These are phyloP conservation scores for Neoboletus subvelutipes DNA, from an alignment of 768 basidiomycete species.

Conservation along the genomic window DNA sequence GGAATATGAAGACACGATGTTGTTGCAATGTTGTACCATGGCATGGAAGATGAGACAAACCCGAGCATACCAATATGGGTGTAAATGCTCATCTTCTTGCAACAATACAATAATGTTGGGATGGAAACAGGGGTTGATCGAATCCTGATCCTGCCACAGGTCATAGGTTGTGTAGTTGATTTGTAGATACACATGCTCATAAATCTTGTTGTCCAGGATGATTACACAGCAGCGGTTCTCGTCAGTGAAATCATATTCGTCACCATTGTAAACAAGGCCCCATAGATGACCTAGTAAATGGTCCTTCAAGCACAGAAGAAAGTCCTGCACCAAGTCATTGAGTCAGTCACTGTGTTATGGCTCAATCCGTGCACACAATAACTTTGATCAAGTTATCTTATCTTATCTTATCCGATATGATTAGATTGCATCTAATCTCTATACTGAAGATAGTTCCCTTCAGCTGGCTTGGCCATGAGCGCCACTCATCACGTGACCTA, in stretches of 20 bases:
- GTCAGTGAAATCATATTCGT: slow-evolving; percentile 24
- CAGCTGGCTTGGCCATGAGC: too few relatives aligned
- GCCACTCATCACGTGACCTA: too few relatives aligned
- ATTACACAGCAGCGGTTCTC: slow-evolving; percentile 23
- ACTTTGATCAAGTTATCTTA: too few relatives aligned
- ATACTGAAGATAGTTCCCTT: too few relatives aligned
- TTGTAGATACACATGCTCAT: slow-evolving; percentile 16
- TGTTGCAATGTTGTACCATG: not conserved
- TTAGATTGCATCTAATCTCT: too few relatives aligned
- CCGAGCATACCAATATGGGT: slow-evolving; percentile 40
- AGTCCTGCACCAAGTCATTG: not conserved
- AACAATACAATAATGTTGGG: slow-evolving; percentile 38
- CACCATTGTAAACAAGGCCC: slow-evolving; percentile 11
- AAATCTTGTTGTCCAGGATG: slow-evolving; percentile 22
- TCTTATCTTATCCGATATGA: too few relatives aligned
- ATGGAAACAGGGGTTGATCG: slow-evolving; percentile 34
- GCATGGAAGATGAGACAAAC: slow-evolving; percentile 14
- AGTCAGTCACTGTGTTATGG: too few relatives aligned
- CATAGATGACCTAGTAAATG: not conserved
- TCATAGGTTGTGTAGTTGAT: slow-evolving; percentile 30
- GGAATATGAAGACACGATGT: not conserved
- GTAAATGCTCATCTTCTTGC: slow-evolving; percentile 18
- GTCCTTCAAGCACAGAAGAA: not conserved
- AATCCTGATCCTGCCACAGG: slow-evolving; percentile 33
- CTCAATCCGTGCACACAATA: too few relatives aligned